phyloP scores from a whole-genome alignment of 169 alveolate genomes.

The Babesia gibsoni region DNA sequence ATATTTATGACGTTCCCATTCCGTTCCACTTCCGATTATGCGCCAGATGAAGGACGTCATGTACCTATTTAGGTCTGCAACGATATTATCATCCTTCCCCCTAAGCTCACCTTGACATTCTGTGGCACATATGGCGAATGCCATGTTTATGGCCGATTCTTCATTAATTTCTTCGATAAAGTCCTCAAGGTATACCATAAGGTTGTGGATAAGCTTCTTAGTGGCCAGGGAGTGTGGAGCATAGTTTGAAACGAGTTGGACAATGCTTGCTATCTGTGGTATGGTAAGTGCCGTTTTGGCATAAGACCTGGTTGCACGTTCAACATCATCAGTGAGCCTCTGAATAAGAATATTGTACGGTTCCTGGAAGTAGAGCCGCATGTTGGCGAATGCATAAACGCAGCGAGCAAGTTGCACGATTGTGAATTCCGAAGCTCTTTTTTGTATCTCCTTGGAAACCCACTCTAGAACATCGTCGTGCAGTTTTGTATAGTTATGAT shows the following conservation, averaged over 20 bases:
- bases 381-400: slow-evolving; percentile 18
- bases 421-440: neutral
- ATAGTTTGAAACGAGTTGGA: slow-evolving; percentile 51
- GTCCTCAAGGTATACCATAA: slow-evolving; percentile 66
- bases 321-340: slow-evolving; percentile 40
- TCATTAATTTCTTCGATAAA: slow-evolving; percentile 66
- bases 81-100: neutral
- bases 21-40: slow-evolving; percentile 67
- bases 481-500: slow-evolving; percentile 13
- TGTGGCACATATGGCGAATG: slow-evolving; percentile 63
- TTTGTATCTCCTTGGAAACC: slow-evolving; percentile 9
- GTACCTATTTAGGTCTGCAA: slow-evolving; percentile 61
- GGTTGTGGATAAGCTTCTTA: slow-evolving; percentile 32
- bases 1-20: slow-evolving; percentile 67
- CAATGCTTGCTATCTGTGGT: slow-evolving; percentile 53
- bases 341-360: slow-evolving; percentile 10
- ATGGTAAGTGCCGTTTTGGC: slow-evolving; percentile 33
- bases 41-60: slow-evolving; percentile 72
- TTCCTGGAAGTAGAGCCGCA: slow-evolving; percentile 36
- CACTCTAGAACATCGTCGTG: slow-evolving; percentile 50
- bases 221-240: slow-evolving; percentile 28
- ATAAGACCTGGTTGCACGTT: neutral
- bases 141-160: slow-evolving; percentile 64
- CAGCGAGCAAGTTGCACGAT: slow-evolving; percentile 31
- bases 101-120: slow-evolving; percentile 14